Evolutionary conservation across 2,329 filamentous ascomycete genomes (phyloP), one percentile per base, ranked within the genome.

Genomic region (Rutstroemia sp.): DNA sequence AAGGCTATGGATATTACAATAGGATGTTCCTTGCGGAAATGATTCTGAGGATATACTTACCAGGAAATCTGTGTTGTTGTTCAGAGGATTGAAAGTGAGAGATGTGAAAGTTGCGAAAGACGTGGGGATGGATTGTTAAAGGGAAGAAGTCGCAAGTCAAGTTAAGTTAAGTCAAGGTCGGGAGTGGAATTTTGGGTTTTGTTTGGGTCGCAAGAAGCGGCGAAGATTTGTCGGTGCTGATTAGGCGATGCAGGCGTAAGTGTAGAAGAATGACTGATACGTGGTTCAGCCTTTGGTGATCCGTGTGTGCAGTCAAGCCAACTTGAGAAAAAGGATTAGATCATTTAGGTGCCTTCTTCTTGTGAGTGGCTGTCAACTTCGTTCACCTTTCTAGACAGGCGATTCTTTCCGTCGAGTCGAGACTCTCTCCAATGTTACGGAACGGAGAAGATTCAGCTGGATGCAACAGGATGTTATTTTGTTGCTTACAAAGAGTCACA

Each of bases 1-100:
- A 56, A 62, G 50, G 25, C 48, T 53, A 25, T 47, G 45, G 54
- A 60, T 56, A 54, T 57, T 57, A 57, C 57, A 54, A 60, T 47
- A 38, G 47, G 53, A 48, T 27, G 42, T 51, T 36, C 19, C 23
- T 9, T 50, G 38, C 10, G 38, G 17, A 1, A 4, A 5, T 40
- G 4, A 40, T 39, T 16, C 25, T 21, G 42, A 27, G 25, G 44
- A 16, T 47, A 21, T 30, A 51, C 57, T 40, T 58, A 61, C 57
- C 44, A 52, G 54, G 47, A 45, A 56, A 34, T 21, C 51, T 36
- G 25, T 50, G 45, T 38, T 45, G 54, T 40, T 40, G 48, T 17
- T 45, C 46, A 30, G 27, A 30, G 27, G 10, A 30, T 30, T 8
- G 27, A 30, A 9, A 9, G 27, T 30, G 27, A 10, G 42, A 19